Evolutionary conservation across 2,329 filamentous ascomycete species (phyloP).

Genomic region (Chaetomiaceae sp.): DNA sequence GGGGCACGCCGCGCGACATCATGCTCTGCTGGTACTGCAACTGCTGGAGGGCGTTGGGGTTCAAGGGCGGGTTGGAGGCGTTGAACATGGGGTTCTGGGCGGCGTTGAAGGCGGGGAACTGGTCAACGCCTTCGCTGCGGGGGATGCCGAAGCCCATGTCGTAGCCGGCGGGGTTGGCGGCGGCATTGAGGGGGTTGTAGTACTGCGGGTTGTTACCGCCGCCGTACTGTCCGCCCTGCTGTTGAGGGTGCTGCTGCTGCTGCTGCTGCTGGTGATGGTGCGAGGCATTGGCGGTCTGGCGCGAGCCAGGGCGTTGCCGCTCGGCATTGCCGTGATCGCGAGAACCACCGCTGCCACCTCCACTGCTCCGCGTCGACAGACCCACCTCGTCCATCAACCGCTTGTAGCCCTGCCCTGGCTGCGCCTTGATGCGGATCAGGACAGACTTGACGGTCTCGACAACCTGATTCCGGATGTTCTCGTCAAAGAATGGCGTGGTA

Average conservation of each 20-base stretch:
- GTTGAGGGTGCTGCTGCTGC: conserved; percentile 24
- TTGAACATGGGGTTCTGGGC: conserved; percentile 52
- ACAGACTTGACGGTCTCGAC: conserved; percentile 90
- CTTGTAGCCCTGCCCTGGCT: conserved; percentile 95
- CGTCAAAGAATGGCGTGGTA: conserved; percentile 95
- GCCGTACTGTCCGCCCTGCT: conserved; percentile 24
- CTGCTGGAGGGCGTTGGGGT: conserved; percentile 49
- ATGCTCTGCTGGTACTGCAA: conserved; percentile 57
- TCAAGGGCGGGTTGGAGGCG: conserved; percentile 41
- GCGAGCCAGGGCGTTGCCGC: conserved; percentile 52
- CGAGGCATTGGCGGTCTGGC: conserved; percentile 47
- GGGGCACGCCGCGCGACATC: conserved; percentile 48
- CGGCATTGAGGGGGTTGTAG: conserved; percentile 47
- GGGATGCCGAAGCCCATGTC: conserved; percentile 51
- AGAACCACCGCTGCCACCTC: conserved; percentile 38
- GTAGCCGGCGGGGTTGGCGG: conserved; percentile 40
- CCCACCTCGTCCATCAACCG: conserved; percentile 98
- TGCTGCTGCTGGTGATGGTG: conserved; percentile 27
- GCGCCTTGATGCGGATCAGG: conserved; percentile 82
- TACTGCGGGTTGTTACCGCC: conserved; percentile 41
- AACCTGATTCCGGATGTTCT: conserved; percentile 80
- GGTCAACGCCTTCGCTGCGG: conserved; percentile 50
- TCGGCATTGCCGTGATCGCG: conserved; percentile 43
- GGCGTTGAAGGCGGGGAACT: conserved; percentile 49
- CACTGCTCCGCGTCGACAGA: conserved; percentile 62